Evolutionary conservation across 495 filamentous ascomycete genomes (phyloP).

Genomic region (Aspergillus taichungensis): DNA sequence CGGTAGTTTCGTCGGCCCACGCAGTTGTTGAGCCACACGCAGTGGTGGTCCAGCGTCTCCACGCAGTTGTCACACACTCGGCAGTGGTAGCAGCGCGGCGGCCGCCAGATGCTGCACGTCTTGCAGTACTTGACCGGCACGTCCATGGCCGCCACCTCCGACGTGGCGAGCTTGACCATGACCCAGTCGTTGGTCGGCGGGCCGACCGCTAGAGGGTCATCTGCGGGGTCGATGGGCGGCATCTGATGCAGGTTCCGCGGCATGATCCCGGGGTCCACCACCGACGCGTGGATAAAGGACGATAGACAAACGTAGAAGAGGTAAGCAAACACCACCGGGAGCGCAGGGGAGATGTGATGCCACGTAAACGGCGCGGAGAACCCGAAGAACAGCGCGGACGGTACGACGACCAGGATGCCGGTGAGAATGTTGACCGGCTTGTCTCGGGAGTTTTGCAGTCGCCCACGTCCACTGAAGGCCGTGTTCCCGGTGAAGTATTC

Average conservation of each 20-base stretch:
- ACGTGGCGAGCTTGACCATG: conserved; percentile 69
- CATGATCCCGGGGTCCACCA: conserved; percentile 83
- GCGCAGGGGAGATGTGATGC: conserved; percentile 81
- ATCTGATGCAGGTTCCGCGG: conserved; percentile 74
- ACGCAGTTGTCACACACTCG: conserved; percentile 94
- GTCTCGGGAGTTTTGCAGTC: conserved; percentile 79
- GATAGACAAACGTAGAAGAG: conserved; percentile 82
- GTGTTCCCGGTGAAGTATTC: conserved; percentile 92
- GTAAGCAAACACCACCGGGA: conserved; percentile 87
- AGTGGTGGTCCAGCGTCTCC: conserved; percentile 97
- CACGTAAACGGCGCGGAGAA: conserved; percentile 89
- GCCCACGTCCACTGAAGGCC: conserved; percentile 74
- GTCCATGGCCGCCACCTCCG: conserved; percentile 76
- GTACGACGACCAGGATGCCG: conserved; percentile 65
- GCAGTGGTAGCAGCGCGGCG: conserved; percentile 91
- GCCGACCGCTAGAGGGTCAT: conserved; percentile 70
- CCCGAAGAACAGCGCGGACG: conserved; percentile 70
- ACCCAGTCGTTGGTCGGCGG: conserved; percentile 88
- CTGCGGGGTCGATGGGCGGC: conserved; percentile 44
- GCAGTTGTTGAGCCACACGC: conserved; percentile 98
- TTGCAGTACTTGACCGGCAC: conserved; percentile 97
- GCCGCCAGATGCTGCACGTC: conserved; percentile 93
- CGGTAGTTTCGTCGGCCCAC: conserved; percentile 96
- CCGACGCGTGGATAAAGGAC: conserved; percentile 86
- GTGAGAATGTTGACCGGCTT: conserved; percentile 90